Evolutionary conservation across 805 yeast genomes (phyloP), one percentile per base, ranked within the genome.

Genomic region (Candida pseudoglaebosa): DNA sequence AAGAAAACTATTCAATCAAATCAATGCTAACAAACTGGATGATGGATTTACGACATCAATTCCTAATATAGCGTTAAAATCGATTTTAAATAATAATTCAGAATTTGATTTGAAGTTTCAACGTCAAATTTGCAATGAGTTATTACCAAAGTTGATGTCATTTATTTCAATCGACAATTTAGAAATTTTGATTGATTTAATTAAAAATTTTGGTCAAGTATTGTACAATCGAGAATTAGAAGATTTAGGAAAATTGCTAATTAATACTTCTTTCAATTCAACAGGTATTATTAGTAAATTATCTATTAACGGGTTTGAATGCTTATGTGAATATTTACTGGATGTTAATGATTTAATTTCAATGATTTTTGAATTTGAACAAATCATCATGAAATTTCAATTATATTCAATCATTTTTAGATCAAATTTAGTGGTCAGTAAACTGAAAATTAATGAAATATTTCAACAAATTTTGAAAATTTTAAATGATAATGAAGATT

Each of bases 111-210:
- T 33, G 24, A 41, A 12, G 44, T 60, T n/a, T 41, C 62, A 4
- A 44, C 63, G 26, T 36, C 49, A 4, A 62, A 73, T 13, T 50
- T 72, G 9, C 65, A 58, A 12, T 43, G 50, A 4, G 43, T 77
- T 5, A 47, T 75, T 12, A 75, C 76, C 3, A 56, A 55, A 14
- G 49, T 74, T 15, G 48, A 65, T 9, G 48, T 52, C 12, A 39
- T 53, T 33, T 50, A 56, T 44, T 58, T 73, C 65, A 9, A 68
- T 80, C 24, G 89, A 84, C 48, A 62, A 71, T 29, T 70, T 82
- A 45, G 91, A 84, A 52, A 69, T 81, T 4, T 54, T 82, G 32
- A 66, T 73, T 16, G 87, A 80, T 47, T 46, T 82, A 29, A 59
- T 80, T 34, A 71, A 69, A 41, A 65, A 70, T 39, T 59, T 78